Conservation (phyloP, 2,329 filamentous ascomycete species). For the Calonectria ilicicola region DNA sequence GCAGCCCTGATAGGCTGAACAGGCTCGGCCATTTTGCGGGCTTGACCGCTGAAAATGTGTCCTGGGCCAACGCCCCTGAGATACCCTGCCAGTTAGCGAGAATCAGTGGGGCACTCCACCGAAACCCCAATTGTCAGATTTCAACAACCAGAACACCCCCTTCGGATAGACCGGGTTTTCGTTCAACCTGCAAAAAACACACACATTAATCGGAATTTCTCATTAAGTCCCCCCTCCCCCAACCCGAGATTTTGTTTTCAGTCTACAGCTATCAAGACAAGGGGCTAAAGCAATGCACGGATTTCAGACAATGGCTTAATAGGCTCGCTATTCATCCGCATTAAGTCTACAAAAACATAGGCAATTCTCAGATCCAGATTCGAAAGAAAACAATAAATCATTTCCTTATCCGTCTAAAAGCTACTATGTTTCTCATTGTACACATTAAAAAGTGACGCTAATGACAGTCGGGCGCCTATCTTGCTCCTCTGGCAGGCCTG, state of each 20-base stretch:
- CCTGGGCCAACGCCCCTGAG: neutral
- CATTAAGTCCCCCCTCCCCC: neutral
- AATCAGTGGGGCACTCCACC: neutral
- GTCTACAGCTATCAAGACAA: too few relatives aligned
- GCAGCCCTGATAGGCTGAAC: neutral
- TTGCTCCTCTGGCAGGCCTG: neutral
- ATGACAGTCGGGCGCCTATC: conserved; percentile 21
- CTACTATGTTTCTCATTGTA: conserved; percentile 44
- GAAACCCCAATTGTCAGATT: neutral
- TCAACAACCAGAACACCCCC: neutral
- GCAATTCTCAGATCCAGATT: neutral
- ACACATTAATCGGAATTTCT: too few relatives aligned
- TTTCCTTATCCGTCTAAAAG: conserved; percentile 39
- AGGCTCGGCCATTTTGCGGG: neutral
- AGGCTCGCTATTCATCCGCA: too few relatives aligned
- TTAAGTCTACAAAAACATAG: too few relatives aligned
- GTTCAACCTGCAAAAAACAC: neutral
- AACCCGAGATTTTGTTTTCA: too few relatives aligned
- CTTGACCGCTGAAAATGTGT: neutral
- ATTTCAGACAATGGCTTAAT: neutral
- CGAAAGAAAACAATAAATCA: conserved; percentile 32
- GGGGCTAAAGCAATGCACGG: too few relatives aligned
- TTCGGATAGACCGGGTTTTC: neutral
- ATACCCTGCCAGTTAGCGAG: neutral
- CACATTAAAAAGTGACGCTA: conserved; percentile 42